Conservation (phyloP, 2,329 filamentous ascomycete species). For the Neocucurbitaria cava region DNA sequence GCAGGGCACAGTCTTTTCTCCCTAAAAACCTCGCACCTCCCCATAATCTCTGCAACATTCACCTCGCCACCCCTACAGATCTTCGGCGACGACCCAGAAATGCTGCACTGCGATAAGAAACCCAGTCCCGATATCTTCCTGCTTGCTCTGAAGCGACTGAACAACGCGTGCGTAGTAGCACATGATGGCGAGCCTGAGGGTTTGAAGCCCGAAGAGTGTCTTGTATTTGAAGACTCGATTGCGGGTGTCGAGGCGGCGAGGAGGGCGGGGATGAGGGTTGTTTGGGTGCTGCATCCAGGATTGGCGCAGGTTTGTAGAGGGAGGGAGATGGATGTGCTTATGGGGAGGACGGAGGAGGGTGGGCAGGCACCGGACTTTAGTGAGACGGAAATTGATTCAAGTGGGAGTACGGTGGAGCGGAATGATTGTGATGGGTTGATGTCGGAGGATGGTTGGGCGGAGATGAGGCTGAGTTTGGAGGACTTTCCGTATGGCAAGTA, state of each 20-base stretch:
- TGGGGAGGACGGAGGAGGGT: conserved; percentile 14
- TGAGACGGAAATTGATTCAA: not conserved
- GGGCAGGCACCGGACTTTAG: not conserved
- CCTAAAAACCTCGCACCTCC: not conserved
- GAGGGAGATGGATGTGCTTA: conserved; percentile 19
- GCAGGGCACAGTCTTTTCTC: not conserved
- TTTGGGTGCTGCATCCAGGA: conserved; percentile 45
- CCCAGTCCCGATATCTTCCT: conserved; percentile 22
- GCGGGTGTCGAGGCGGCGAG: conserved; percentile 42
- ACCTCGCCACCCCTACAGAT: not conserved
- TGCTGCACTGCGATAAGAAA: conserved; percentile 12
- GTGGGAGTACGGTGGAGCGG: not conserved
- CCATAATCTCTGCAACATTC: not conserved
- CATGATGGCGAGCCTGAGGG: conserved; percentile 5
- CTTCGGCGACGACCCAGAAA: conserved; percentile 19
- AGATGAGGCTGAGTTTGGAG: conserved; percentile 17
- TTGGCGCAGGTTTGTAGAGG: conserved; percentile 19
- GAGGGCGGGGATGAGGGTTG: conserved; percentile 45
- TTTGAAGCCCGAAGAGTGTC: conserved; percentile 35
- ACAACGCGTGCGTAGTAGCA: conserved; percentile 3
- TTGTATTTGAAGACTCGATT: conserved; percentile 47
- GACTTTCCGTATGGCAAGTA: conserved; percentile 13
- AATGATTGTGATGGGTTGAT: conserved; percentile 3
- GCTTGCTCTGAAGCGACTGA: conserved; percentile 18
- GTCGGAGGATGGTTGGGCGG: conserved; percentile 15